Evolutionary conservation across 1,284 basidiomycete genomes (phyloP).

Genomic region (Leccinum glutinopallens): DNA sequence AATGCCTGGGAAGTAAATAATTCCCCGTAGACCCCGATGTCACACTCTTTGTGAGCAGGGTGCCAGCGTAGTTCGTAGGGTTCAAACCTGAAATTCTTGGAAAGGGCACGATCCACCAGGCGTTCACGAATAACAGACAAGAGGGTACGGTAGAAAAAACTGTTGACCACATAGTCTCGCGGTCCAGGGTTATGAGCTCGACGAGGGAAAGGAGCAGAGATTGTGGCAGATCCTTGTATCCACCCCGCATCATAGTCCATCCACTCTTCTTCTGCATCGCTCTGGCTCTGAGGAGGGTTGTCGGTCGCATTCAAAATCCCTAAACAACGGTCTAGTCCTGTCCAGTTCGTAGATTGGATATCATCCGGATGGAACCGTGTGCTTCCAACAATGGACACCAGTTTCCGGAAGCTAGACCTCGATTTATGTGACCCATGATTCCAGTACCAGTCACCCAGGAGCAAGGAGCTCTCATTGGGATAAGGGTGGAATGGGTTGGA

Average conservation of each 20-base stretch:
- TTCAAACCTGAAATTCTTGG: neutral
- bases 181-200: neutral
- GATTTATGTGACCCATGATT: neutral
- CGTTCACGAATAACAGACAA: neutral
- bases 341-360: neutral
- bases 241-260: neutral
- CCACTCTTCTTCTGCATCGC: neutral
- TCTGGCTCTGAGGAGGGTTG: neutral
- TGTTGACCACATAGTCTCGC: neutral
- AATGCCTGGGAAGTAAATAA: neutral
- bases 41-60: neutral
- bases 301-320: neutral
- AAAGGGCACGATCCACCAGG: neutral
- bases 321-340: neutral
- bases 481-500: conserved; percentile 1
- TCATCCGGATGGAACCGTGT: neutral
- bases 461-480: neutral
- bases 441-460: neutral
- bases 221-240: neutral
- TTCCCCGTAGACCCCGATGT: neutral
- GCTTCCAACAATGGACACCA: neutral
- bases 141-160: neutral
- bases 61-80: neutral
- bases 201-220: neutral
- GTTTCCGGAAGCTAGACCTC: neutral